These are phyloP conservation scores for Macrolepiota fuliginosa DNA, from an alignment of 768 basidiomycete species.

Conservation along the genomic window DNA sequence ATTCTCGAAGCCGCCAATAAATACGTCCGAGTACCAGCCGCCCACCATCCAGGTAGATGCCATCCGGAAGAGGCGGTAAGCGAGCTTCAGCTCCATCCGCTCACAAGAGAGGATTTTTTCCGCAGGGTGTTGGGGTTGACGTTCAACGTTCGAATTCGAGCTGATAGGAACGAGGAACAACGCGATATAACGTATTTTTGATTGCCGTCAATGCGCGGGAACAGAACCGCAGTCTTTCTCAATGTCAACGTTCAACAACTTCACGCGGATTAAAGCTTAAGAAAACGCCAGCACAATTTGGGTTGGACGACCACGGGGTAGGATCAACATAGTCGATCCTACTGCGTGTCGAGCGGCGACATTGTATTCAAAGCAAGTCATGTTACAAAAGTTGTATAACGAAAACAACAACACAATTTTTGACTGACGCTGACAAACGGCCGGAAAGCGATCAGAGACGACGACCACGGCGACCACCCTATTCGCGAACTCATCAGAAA, in stretches of 20 bases:
- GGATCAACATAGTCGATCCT: conserved; percentile 43
- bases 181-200: neutral
- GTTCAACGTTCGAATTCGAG: neutral
- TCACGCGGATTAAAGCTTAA: neutral
- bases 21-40: conserved; percentile 61
- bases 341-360: conserved; percentile 91
- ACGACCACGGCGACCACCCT: conserved; percentile 99
- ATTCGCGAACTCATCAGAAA: conserved; percentile 6
- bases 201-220: neutral
- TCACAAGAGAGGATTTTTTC: neutral
- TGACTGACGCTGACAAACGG: conserved; percentile 18
- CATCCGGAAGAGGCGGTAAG: conserved; percentile 57
- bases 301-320: conserved; percentile 77
- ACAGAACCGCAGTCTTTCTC: neutral
- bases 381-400: conserved; percentile 18
- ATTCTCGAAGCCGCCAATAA: conserved; percentile 55
- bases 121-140: neutral
- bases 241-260: neutral
- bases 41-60: conserved; percentile 60
- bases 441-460: conserved; percentile 60
- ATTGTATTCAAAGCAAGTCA: conserved; percentile 43
- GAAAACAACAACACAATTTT: conserved; percentile 19
- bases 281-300: conserved; percentile 27
- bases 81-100: conserved; percentile 46
- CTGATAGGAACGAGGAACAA: neutral